These are phyloP conservation scores for Lactarius akahatsu DNA, from an alignment of 768 basidiomycete species.

Conservation along the genomic window DNA sequence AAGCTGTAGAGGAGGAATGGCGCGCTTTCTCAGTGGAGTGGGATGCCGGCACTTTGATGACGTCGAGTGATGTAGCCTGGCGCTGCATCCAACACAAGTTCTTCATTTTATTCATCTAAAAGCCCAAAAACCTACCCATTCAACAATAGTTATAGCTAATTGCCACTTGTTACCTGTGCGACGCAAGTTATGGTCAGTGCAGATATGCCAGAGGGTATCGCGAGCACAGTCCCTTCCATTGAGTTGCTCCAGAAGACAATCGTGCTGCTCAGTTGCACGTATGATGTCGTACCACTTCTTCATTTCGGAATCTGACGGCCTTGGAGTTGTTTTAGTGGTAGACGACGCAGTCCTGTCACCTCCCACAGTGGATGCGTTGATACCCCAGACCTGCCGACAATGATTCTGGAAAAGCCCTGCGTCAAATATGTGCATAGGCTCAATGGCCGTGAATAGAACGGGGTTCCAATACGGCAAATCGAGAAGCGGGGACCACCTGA, in stretches of 20 bases:
- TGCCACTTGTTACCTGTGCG: constrained; percentile 15
- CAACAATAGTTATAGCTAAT: constrained; percentile 3
- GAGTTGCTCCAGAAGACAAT: neutral
- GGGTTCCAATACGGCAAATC: too few species aligned
- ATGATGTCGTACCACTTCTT: constrained; percentile 14
- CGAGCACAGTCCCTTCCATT: neutral
- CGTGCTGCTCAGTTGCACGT: neutral
- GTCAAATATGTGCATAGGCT: too few species aligned
- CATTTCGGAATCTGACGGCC: constrained; percentile 1
- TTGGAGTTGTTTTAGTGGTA: neutral
- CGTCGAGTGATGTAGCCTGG: neutral
- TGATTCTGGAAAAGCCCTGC: too few species aligned
- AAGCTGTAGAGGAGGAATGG: neutral
- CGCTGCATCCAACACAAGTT: neutral
- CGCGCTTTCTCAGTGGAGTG: neutral
- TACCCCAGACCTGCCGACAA: too few species aligned
- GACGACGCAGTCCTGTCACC: constrained; percentile 27
- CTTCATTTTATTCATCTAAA: neutral
- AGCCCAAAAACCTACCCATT: constrained; percentile 24
- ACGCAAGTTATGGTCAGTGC: constrained; percentile 17
- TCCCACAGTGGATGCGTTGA: too few species aligned
- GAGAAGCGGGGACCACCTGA: too few species aligned
- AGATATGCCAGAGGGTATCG: constrained; percentile 23
- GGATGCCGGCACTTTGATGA: neutral
- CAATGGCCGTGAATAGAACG: too few species aligned